These are phyloP conservation scores for Sphagnurus paluster DNA, from an alignment of 1,284 basidiomycete genomes.

Conservation along the genomic window DNA sequence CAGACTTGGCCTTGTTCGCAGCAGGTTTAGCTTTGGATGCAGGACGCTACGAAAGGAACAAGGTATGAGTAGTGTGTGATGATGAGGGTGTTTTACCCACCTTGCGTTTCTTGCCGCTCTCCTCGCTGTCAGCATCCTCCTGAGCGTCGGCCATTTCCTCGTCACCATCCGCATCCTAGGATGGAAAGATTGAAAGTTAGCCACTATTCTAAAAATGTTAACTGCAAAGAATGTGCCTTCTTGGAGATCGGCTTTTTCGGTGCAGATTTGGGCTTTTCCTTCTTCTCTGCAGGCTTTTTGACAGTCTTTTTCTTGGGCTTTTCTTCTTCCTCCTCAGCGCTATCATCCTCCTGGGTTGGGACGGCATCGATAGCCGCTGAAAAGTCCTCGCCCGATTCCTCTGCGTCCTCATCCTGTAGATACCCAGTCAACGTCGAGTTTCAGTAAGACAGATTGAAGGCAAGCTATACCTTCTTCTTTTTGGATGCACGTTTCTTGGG, in stretches of 20 bases:
- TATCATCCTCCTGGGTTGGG: conserved; percentile 31
- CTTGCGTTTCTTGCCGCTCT: conserved; percentile 46
- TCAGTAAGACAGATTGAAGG: neutral
- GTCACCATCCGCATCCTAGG: conserved; percentile 15
- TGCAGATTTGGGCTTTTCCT: conserved; percentile 25
- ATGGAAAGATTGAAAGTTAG: neutral
- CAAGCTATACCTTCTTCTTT: conserved; percentile 32
- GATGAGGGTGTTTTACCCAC: conserved; percentile 24
- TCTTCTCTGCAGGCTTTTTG: conserved; percentile 31
- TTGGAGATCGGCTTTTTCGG: conserved; percentile 27
- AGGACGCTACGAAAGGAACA: conserved; percentile 32
- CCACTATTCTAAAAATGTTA: neutral
- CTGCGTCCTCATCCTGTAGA: conserved; percentile 29
- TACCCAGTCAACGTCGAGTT: conserved; percentile 5
- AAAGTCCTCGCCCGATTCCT: conserved; percentile 44
- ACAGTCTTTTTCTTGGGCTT: conserved; percentile 37
- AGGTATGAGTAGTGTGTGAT: neutral
- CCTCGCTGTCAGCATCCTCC: conserved; percentile 30
- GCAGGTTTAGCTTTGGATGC: conserved; percentile 33
- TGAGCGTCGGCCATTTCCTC: conserved; percentile 24
- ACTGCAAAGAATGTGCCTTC: conserved; percentile 21
- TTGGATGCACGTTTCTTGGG: conserved; percentile 39
- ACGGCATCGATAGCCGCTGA: conserved; percentile 38
- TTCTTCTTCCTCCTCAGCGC: conserved; percentile 33
- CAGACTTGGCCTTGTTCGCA: conserved; percentile 38